phyloP scores from a whole-genome alignment of 2,329 filamentous ascomycete species.

The Beauveria pseudobassiana region DNA sequence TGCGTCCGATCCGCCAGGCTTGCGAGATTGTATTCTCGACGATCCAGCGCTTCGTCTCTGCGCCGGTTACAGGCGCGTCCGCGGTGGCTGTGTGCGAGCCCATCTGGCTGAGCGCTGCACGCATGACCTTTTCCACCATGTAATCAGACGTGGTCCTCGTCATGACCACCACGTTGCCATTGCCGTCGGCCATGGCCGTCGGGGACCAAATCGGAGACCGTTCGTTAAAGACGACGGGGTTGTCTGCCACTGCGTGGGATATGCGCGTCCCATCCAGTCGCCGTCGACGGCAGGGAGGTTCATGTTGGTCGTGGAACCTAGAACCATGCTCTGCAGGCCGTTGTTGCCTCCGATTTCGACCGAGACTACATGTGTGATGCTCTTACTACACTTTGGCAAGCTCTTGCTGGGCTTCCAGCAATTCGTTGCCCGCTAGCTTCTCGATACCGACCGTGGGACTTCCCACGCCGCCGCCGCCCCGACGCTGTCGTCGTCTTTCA shows the following conservation, averaged over 20 bases:
- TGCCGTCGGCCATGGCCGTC: slow-evolving; percentile 42
- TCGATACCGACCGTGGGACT: slow-evolving; percentile 55
- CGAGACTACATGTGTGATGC: slow-evolving; percentile 50
- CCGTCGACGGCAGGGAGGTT: slow-evolving; percentile 44
- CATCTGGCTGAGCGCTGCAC: slow-evolving; percentile 47
- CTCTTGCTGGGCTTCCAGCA: slow-evolving; percentile 41
- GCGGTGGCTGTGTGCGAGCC: slow-evolving; percentile 44
- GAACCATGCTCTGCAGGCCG: slow-evolving; percentile 49
- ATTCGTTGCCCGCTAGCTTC: slow-evolving; percentile 50
- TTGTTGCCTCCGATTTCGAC: slow-evolving; percentile 63
- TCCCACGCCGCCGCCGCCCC: slow-evolving; percentile 51
- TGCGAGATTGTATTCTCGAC: slow-evolving; percentile 46
- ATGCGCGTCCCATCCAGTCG: slow-evolving; percentile 51
- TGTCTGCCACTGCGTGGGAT: slow-evolving; percentile 48
- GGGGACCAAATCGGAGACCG: slow-evolving; percentile 37
- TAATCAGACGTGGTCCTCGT: slow-evolving; percentile 37
- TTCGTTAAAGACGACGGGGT: slow-evolving; percentile 44
- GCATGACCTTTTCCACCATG: slow-evolving; percentile 41
- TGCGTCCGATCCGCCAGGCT: slow-evolving; percentile 52
- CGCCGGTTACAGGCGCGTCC: slow-evolving; percentile 40
- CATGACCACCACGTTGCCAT: slow-evolving; percentile 44
- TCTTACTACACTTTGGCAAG: slow-evolving; percentile 43
- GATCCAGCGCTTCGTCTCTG: slow-evolving; percentile 42
- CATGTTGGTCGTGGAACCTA: slow-evolving; percentile 47
- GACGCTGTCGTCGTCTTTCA: slow-evolving; percentile 43